Conservation (phyloP, 179 eudicot genomes). For the Heliamphora ciliata region DNA sequence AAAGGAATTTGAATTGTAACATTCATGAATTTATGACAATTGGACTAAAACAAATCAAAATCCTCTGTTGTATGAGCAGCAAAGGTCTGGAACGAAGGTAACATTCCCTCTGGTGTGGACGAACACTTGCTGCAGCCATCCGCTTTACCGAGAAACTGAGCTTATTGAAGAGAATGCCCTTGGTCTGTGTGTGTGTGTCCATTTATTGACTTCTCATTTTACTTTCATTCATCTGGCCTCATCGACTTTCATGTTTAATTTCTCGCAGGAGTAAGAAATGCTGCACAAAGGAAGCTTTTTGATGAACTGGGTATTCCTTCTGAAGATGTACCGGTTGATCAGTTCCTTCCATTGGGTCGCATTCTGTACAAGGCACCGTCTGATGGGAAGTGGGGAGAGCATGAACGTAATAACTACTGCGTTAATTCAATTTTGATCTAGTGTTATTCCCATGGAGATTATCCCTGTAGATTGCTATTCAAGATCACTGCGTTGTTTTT, state of each 20-base stretch:
- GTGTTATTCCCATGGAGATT: background rate
- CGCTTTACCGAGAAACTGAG: slow-evolving; percentile 74
- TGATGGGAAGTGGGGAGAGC: slow-evolving; percentile 99
- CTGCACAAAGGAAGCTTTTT: slow-evolving; percentile 92
- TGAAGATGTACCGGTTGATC: slow-evolving; percentile 88
- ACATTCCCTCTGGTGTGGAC: slow-evolving; percentile 98
- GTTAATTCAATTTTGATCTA: background rate
- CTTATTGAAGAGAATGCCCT: slow-evolving; percentile 65
- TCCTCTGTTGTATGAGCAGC: slow-evolving; percentile 38
- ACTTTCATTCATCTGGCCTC: background rate
- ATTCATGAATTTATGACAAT: background rate
- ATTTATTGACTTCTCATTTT: background rate
- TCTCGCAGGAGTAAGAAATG: slow-evolving; percentile 76
- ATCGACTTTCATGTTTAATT: background rate
- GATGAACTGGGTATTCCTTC: slow-evolving; percentile 93
- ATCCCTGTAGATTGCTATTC: no score
- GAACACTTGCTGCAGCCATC: slow-evolving; percentile 97
- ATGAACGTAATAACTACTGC: slow-evolving; percentile 52
- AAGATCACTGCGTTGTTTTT: background rate
- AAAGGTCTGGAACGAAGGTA: slow-evolving; percentile 89
- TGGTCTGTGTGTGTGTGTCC: slow-evolving; percentile 28
- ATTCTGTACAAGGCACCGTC: slow-evolving; percentile 98
- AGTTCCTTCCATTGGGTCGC: slow-evolving; percentile 84
- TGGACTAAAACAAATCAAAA: no score
- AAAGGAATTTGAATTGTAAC: background rate